These are phyloP conservation scores for Clitoria ternatea DNA, from an alignment of 306 rosid species.

Conservation along the genomic window DNA sequence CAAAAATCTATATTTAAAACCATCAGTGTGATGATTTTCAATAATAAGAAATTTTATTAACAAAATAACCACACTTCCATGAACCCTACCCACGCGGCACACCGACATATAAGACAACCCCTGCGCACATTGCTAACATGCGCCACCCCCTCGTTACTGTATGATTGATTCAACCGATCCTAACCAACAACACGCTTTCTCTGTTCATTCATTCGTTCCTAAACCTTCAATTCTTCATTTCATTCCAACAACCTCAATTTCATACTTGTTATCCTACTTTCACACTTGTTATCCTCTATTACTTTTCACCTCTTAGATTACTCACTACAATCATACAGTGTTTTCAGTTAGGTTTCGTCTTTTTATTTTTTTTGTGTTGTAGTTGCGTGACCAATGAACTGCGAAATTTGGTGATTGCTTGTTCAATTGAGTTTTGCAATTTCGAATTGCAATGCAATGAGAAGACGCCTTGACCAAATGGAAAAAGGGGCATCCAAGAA, in stretches of 20 bases:
- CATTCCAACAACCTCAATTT: background rate
- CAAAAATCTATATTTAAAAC: too few species aligned
- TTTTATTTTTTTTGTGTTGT: background rate
- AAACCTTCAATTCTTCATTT: background rate
- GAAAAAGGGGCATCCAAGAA: slow-evolving; percentile 68
- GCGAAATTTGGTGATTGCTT: slow-evolving; percentile 20
- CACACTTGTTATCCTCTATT: background rate
- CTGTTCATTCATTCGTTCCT: too few species aligned
- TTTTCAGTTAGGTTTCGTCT: background rate
- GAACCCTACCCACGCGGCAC: background rate
- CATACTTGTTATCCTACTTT: background rate
- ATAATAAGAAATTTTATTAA: too few species aligned
- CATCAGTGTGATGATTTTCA: background rate
- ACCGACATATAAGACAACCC: slow-evolving; percentile 17
- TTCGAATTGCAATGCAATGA: slow-evolving; percentile 45
- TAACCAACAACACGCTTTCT: too few species aligned
- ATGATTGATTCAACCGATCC: too few species aligned
- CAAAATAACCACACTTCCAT: background rate
- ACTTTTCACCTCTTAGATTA: background rate
- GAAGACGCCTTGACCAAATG: slow-evolving; percentile 81
- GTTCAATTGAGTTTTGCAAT: background rate
- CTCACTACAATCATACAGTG: background rate
- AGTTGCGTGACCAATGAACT: slow-evolving; percentile 6
- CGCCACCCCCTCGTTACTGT: slow-evolving; percentile 24
- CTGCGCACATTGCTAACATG: slow-evolving; percentile 36